phyloP scores from a whole-genome alignment of 371 early-diverging fungal species.

The Mortierella sp. region DNA sequence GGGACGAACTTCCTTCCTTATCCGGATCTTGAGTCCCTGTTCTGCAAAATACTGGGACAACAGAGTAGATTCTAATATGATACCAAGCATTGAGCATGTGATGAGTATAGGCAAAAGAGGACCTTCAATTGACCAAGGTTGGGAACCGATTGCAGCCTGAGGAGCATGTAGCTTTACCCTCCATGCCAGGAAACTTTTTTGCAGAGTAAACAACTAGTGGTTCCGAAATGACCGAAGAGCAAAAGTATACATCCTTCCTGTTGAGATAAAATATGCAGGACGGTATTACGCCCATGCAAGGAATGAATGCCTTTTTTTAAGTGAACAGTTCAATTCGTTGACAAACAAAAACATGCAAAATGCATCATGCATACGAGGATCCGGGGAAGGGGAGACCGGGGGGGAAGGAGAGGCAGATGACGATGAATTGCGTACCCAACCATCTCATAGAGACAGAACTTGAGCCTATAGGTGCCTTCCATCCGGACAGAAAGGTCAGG shows the following conservation, averaged over 20 bases:
- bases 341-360: too few species aligned
- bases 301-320: too few species aligned
- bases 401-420: too few species aligned
- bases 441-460: conserved; percentile 92
- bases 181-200: conserved; percentile 97
- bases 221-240: conserved; percentile 81
- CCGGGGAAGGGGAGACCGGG: too few species aligned
- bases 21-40: conserved; percentile 95
- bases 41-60: conserved; percentile 93
- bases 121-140: too few species aligned
- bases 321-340: not conserved
- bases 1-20: conserved; percentile 72
- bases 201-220: conserved; percentile 92
- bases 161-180: conserved; percentile 21
- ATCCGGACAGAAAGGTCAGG: conserved; percentile 93
- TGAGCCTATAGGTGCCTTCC: conserved; percentile 92
- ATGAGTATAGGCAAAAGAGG: not conserved
- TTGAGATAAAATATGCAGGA: too few species aligned
- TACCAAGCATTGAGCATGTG: too few species aligned
- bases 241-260: conserved; percentile 78
- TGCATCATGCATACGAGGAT: too few species aligned
- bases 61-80: conserved; percentile 79
- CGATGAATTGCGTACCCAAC: conserved; percentile 71
- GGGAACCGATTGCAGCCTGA: too few species aligned
- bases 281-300: too few species aligned